phyloP scores from a whole-genome alignment of 192 early-diverging fungal genomes.

The Backusella tuberculispora region DNA sequence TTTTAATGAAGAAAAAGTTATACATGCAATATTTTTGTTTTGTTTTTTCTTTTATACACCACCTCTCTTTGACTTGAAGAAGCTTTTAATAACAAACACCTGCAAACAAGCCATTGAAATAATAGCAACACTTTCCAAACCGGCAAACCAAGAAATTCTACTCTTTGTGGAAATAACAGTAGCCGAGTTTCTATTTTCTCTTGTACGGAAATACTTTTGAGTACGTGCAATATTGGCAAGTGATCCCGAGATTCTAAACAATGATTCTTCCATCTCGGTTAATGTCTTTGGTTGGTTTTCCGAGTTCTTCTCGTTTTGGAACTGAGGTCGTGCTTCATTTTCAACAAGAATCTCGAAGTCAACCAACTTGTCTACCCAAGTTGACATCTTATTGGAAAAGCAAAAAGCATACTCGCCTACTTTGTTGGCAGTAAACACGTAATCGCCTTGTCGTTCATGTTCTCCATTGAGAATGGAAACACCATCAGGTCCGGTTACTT shows the following conservation, averaged over 20 bases:
- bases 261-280: slow-evolving; percentile 57
- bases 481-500: slow-evolving; percentile 76
- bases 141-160: slow-evolving; percentile 93
- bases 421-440: slow-evolving; percentile 84
- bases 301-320: slow-evolving; percentile 45
- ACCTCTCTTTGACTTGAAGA: slow-evolving; percentile 81
- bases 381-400: slow-evolving; percentile 94
- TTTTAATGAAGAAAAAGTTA: background rate
- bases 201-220: slow-evolving; percentile 87
- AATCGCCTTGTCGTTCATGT: slow-evolving; percentile 94
- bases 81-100: slow-evolving; percentile 90
- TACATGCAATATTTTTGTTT: background rate
- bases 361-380: slow-evolving; percentile 92
- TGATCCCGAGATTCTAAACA: slow-evolving; percentile 64
- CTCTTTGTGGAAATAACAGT: slow-evolving; percentile 88
- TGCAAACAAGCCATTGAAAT: slow-evolving; percentile 85
- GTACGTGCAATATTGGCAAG: slow-evolving; percentile 75
- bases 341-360: slow-evolving; percentile 96
- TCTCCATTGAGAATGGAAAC: slow-evolving; percentile 74
- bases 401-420: slow-evolving; percentile 96
- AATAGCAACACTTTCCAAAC: slow-evolving; percentile 76
- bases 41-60: slow-evolving; percentile 43
- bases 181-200: slow-evolving; percentile 90
- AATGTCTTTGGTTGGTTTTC: slow-evolving; percentile 48
- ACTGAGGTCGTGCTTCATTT: slow-evolving; percentile 71